phyloP scores from a whole-genome alignment of 2,329 filamentous ascomycete genomes.

The Cercospora berteroae region DNA sequence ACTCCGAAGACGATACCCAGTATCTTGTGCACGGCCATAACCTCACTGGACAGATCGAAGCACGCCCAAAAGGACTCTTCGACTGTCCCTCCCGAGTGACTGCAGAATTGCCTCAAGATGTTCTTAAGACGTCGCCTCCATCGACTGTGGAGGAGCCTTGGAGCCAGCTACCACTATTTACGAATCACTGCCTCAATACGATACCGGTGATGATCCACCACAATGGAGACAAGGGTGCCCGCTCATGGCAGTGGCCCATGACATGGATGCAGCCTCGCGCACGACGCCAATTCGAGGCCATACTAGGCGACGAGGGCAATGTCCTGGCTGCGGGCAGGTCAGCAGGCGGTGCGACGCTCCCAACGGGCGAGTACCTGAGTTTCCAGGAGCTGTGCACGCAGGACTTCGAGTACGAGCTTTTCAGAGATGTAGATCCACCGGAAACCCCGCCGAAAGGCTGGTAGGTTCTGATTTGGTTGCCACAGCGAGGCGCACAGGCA shows the following conservation, averaged over 20 bases:
- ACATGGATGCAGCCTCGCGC: conserved; percentile 25
- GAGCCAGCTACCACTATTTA: conserved; percentile 24
- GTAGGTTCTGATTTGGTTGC: background rate
- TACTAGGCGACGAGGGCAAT: conserved; percentile 33
- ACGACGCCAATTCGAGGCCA: conserved; percentile 19
- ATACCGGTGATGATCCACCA: conserved; percentile 33
- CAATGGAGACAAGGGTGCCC: conserved; percentile 28
- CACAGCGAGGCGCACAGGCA: background rate
- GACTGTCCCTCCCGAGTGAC: conserved; percentile 12
- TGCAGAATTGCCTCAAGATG: conserved; percentile 23
- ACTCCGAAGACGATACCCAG: conserved; percentile 22
- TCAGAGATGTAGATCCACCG: conserved; percentile 20
- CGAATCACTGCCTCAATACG: conserved; percentile 29
- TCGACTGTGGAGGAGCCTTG: conserved; percentile 19
- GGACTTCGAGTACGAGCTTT: conserved; percentile 25
- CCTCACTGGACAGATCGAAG: conserved; percentile 16
- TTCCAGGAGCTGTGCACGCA: conserved; percentile 25
- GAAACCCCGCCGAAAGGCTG: background rate
- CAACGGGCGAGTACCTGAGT: conserved; percentile 40
- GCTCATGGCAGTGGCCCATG: conserved; percentile 18
- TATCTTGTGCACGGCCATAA: conserved; percentile 17
- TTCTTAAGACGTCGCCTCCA: conserved; percentile 19
- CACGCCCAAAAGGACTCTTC: conserved; percentile 13
- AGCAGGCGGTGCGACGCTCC: conserved; percentile 39
- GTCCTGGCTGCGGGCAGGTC: conserved; percentile 35